These are phyloP conservation scores for Danielozyma ontarioensis DNA, from an alignment of 805 yeast genomes.

Conservation along the genomic window DNA sequence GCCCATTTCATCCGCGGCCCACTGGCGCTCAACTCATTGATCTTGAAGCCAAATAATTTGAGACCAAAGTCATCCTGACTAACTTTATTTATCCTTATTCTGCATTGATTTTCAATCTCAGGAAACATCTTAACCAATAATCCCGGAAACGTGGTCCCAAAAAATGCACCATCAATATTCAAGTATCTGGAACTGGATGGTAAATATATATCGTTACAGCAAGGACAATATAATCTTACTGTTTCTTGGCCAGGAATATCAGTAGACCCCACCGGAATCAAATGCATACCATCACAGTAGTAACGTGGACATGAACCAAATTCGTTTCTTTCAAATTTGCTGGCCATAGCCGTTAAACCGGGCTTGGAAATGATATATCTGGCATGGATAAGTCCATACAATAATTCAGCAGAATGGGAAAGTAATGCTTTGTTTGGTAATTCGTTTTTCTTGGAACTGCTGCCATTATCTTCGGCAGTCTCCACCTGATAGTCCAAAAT, in stretches of 20 bases:
- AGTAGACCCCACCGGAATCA: conserved; percentile 86
- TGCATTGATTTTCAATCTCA: conserved; percentile 78
- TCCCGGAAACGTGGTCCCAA: conserved; percentile 95
- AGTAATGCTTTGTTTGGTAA: conserved; percentile 68
- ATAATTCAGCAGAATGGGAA: conserved; percentile 85
- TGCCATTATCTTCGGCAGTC: conserved; percentile 31
- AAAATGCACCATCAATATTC: conserved; percentile 93
- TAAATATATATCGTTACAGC: conserved; percentile 85
- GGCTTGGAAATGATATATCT: conserved; percentile 83
- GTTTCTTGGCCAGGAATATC: conserved; percentile 91
- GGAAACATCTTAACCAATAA: conserved; percentile 85
- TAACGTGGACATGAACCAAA: conserved; percentile 93
- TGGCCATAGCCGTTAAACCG: conserved; percentile 89
- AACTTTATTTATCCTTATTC: conserved; percentile 42
- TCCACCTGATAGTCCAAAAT: conserved; percentile 77
- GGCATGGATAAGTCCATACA: conserved; percentile 93
- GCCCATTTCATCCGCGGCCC: conserved; percentile 98
- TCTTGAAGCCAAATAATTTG: conserved; percentile 81
- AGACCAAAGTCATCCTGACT: conserved; percentile 58
- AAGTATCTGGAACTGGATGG: conserved; percentile 84
- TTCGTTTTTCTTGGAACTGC: conserved; percentile 44
- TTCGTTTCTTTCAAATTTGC: conserved; percentile 80
- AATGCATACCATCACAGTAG: conserved; percentile 82
- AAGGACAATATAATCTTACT: conserved; percentile 88
- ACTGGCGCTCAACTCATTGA: conserved; percentile 64